Percentiles rank a stretch among this genome's conserved stretches.
phyloP scores from a whole-genome alignment of 192 early-diverging fungal species.

The Backusella sp. region DNA sequence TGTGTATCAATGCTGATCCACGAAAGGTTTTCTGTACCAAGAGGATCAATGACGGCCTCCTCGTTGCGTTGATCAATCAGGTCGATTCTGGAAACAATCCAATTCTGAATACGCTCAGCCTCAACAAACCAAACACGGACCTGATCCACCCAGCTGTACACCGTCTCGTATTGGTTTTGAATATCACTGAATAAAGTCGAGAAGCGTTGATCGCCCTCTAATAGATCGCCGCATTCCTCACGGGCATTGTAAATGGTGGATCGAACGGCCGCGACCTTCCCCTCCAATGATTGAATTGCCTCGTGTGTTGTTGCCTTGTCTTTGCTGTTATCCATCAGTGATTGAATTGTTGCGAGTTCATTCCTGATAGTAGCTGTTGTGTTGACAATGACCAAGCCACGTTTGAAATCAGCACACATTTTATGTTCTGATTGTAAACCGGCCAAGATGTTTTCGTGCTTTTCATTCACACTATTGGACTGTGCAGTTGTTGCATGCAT shows the following conservation, averaged over 20 bases:
- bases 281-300: conserved; percentile 31
- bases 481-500: conserved; percentile 3
- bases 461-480: neutral
- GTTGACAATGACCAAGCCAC: neutral
- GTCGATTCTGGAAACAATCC: conserved; percentile 40
- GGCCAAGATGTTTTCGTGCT: neutral
- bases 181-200: neutral
- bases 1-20: conserved; percentile 17
- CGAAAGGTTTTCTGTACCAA: conserved; percentile 12
- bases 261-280: conserved; percentile 22
- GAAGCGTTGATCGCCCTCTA: neutral
- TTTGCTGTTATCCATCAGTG: conserved; percentile 28
- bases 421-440: neutral
- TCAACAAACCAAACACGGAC: conserved; percentile 45
- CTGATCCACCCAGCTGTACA: conserved; percentile 32
- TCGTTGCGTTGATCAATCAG: conserved; percentile 26
- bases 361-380: neutral
- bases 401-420: neutral
- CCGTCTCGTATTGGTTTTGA: conserved; percentile 21
- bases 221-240: conserved; percentile 25
- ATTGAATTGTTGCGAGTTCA: conserved; percentile 25
- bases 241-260: conserved; percentile 15
- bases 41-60: conserved; percentile 24
- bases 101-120: conserved; percentile 42
- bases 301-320: conserved; percentile 28